Conservation (phyloP, 495 filamentous ascomycete genomes). For the Aspergillus homomorphus region DNA sequence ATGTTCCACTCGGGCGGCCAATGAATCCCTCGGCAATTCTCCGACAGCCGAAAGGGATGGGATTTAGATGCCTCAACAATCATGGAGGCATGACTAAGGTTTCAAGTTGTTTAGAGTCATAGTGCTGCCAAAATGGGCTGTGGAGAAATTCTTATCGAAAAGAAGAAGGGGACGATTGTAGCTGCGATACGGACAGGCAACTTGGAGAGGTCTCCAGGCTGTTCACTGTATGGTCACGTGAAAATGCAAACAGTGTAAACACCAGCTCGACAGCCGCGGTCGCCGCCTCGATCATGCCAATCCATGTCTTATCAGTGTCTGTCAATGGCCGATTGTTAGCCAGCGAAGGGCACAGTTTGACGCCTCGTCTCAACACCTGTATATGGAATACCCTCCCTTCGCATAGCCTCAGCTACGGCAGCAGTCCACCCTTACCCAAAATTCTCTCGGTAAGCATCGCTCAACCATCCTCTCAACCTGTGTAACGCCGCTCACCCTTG, state of each 20-base stretch:
- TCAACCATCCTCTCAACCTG: background rate
- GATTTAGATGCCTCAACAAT: background rate
- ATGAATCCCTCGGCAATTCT: background rate
- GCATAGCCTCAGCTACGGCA: background rate
- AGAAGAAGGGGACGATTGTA: no score
- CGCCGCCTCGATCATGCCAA: background rate
- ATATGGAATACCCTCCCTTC: background rate
- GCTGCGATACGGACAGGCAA: no score
- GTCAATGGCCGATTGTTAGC: background rate
- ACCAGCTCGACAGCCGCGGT: background rate
- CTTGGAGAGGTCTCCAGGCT: no score
- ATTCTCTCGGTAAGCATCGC: background rate
- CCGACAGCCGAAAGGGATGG: background rate
- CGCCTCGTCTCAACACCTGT: background rate
- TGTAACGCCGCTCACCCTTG: background rate
- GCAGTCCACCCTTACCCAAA: background rate
- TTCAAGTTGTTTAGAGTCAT: no score
- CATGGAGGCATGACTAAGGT: no score
- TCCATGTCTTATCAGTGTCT: background rate
- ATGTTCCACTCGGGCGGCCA: background rate
- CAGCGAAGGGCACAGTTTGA: background rate
- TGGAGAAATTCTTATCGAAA: no score
- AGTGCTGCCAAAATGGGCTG: no score
- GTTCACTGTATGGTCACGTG: no score
- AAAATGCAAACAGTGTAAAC: slow-evolving; percentile 1